phyloP scores from a whole-genome alignment of 2,329 filamentous ascomycete genomes.

The Amylocarpus encephaloides region DNA sequence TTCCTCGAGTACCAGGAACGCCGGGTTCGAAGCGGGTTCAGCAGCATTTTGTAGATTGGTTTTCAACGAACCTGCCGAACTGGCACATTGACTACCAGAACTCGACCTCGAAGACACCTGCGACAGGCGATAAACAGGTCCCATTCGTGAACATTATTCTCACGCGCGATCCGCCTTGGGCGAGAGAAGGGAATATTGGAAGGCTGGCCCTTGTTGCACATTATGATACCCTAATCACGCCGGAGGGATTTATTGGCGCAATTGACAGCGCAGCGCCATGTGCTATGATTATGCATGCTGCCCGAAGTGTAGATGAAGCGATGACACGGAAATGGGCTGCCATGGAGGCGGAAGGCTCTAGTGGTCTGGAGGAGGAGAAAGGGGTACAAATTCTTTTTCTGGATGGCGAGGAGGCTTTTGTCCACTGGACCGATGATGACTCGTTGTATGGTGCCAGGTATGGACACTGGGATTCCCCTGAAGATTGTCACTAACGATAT shows the following conservation, averaged over 20 bases:
- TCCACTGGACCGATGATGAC: conserved; percentile 70
- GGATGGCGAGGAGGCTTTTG: conserved; percentile 92
- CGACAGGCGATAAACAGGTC: conserved; percentile 61
- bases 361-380: conserved; percentile 62
- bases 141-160: conserved; percentile 86
- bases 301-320: conserved; percentile 71
- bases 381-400: conserved; percentile 86
- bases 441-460: conserved; percentile 84
- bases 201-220: conserved; percentile 85
- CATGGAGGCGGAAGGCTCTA: conserved; percentile 55
- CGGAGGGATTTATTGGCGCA: conserved; percentile 84
- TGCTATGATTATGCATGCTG: conserved; percentile 85
- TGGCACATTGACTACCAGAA: conserved; percentile 86
- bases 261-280: conserved; percentile 92
- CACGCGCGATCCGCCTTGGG: conserved; percentile 81
- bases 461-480: conserved; percentile 14
- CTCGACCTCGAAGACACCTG: conserved; percentile 77
- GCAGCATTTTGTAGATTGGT: conserved; percentile 79
- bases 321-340: conserved; percentile 75
- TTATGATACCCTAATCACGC: conserved; percentile 79
- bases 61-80: conserved; percentile 62
- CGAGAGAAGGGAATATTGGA: conserved; percentile 65
- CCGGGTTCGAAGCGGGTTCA: conserved; percentile 66
- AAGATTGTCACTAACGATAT: conserved; percentile 21
- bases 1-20: conserved; percentile 83